A percentile compares a stretch with the other conserved stretches of the same genome.
phyloP scores from a whole-genome alignment of 148 eudicot genomes.

The Vaccinium vitisidaea region DNA sequence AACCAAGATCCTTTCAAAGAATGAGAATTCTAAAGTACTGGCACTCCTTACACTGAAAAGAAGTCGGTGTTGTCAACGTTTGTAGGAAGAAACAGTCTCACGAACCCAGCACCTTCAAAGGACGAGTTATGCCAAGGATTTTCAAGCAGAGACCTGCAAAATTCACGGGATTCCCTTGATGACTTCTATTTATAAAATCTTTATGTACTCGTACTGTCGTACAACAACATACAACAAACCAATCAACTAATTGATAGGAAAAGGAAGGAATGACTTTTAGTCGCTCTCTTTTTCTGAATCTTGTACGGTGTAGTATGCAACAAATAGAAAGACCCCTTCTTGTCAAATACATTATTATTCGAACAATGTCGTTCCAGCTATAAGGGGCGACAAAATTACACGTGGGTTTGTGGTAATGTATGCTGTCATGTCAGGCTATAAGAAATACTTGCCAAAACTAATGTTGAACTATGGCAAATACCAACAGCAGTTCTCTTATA shows the following conservation, averaged over 20 bases:
- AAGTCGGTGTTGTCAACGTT: conserved; percentile 78
- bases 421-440: not conserved
- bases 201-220: not conserved
- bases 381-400: not conserved
- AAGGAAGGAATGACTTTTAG: conserved; percentile 12
- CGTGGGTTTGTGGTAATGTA: not conserved
- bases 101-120: conserved; percentile 94
- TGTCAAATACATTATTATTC: not conserved
- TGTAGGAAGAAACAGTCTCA: conserved; percentile 90
- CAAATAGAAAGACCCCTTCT: not conserved
- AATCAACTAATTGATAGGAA: not conserved
- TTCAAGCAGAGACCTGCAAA: conserved; percentile 73
- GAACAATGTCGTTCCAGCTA: not conserved
- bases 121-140: conserved; percentile 98
- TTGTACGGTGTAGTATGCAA: not conserved
- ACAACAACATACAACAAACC: not conserved
- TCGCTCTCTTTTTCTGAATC: not conserved
- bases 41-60: conserved; percentile 65
- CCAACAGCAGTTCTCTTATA: not conserved
- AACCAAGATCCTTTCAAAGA: conserved; percentile 14
- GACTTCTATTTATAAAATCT: not conserved
- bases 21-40: not conserved
- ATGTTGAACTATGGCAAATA: not conserved
- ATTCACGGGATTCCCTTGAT: conserved; percentile 3
- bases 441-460: not conserved